Evolutionary conservation across 805 yeast genomes (phyloP).

Genomic region (Cyberlindnera samutprakarnensis): DNA sequence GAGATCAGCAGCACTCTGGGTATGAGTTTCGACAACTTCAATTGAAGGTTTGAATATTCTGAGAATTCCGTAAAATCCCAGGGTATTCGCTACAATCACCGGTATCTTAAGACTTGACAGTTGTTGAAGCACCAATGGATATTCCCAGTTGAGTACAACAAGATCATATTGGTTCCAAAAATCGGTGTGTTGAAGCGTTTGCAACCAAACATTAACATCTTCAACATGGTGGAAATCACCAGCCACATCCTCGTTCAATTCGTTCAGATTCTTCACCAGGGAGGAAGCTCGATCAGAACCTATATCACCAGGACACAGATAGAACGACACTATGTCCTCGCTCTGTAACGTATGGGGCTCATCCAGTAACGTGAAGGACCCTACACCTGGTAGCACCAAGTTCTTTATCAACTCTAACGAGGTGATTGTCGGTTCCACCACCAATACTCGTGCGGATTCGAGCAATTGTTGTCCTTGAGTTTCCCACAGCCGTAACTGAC

Average conservation of each 20-base stretch:
- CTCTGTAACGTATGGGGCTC: constrained; percentile 25
- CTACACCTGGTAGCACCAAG: constrained; percentile 68
- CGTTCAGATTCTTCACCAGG: constrained; percentile 35
- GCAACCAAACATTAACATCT: constrained; percentile 9
- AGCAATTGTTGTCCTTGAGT: constrained; percentile 61
- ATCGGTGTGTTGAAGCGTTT: constrained; percentile 2
- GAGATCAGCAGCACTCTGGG: constrained; percentile 53
- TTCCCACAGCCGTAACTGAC: constrained; percentile 89
- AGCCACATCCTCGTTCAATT: constrained; percentile 53
- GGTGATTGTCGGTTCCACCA: constrained; percentile 49
- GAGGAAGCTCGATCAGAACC: constrained; percentile 35
- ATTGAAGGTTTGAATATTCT: constrained; percentile 46
- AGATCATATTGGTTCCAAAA: constrained; percentile 43
- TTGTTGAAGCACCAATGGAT: constrained; percentile 23
- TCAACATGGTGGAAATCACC: constrained; percentile 8
- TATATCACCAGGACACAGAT: constrained; percentile 37
- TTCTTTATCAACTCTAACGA: constrained; percentile 72
- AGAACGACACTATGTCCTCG: constrained; percentile 55
- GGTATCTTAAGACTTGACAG: constrained; percentile 46
- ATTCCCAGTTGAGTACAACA: constrained; percentile 37
- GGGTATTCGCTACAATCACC: constrained; percentile 38
- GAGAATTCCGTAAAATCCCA: constrained; percentile 62
- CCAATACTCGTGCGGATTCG: constrained; percentile 48
- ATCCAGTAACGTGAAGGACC: constrained; percentile 56
- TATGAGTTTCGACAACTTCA: constrained; percentile 72